Base-by-base conservation (phyloP, 108 stramenopile species). In the Cyclostephanos invisitatus region DNA sequence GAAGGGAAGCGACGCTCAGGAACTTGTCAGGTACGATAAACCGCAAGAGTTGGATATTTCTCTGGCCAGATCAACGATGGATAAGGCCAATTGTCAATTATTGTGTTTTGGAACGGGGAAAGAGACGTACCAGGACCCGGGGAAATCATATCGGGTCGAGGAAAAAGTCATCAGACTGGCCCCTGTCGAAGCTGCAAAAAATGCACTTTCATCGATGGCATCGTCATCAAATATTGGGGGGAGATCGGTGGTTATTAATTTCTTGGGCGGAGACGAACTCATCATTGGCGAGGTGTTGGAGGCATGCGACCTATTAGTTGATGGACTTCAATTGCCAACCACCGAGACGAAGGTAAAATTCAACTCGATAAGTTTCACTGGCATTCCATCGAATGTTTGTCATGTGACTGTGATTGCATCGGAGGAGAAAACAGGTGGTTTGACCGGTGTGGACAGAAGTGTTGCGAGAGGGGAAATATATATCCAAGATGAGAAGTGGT, bases 231-330 rank as follows among this genome's bases (percentile, higher is more conserved):
- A 40, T 12, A 36, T 36, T 40, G 22, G 35, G 35, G 51, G 66
- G 6, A 62, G 67, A 28, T 62, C 42, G 7, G 50, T 78, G 15
- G 51, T 51, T 9, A 29, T 78, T 10, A 78, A 78, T 51, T 85
- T 89, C 71, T 66, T 85, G 37, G 88, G 91, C 36, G 91, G 91
- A 7, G 88, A 91, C 69, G 88, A 91, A 83, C 76, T 91, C 55
- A 82, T 86, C 56, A 56, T 87, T 32, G 74, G 77, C 28, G 88
- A 91, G 77, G 88, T 91, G 1, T 37, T 85, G 69, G 78, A 87
- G 28, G 91, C 88, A 35, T 63, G 73, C 27, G 75, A 75, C 42
- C 54, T 86, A 36, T 63, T 91, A 46, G 85, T 84, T 40, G 29
- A 80, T 17, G 79, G 53, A 6, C 60, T 89, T 37, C 79, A 83